Percentiles rank a stretch among this genome's conserved stretches.
phyloP scores from a whole-genome alignment of 1,139 yeast genomes.

The Yamadazyma diospyri region DNA sequence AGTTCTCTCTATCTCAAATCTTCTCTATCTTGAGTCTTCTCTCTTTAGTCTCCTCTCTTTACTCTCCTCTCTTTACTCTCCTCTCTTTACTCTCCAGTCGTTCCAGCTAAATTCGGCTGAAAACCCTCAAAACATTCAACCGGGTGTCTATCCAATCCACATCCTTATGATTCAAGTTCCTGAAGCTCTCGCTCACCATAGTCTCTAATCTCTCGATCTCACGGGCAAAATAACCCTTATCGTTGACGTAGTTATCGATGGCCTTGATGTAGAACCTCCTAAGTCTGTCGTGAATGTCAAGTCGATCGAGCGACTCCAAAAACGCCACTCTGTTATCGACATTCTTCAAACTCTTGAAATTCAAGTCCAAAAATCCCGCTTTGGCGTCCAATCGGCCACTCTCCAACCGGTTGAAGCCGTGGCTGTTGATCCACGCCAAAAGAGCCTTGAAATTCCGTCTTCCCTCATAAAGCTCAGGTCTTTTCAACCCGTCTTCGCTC shows the following conservation, averaged over 20 bases:
- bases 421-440: constrained; percentile 47
- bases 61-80: no score
- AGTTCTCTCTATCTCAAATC: no score
- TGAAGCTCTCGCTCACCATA: constrained; percentile 37
- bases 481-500: constrained; percentile 34
- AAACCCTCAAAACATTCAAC: constrained; percentile 43
- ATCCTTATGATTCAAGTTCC: constrained; percentile 28
- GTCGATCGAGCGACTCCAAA: constrained; percentile 14
- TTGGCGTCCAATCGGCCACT: constrained; percentile 45
- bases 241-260: constrained; percentile 26
- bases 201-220: constrained; percentile 53
- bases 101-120: no score
- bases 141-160: constrained; percentile 47
- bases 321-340: constrained; percentile 11
- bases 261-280: constrained; percentile 15
- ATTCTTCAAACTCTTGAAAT: constrained; percentile 5
- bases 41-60: no score
- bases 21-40: no score
- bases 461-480: constrained; percentile 40
- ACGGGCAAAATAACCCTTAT: constrained; percentile 35
- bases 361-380: constrained; percentile 57
- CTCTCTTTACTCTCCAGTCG: no score
- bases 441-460: constrained; percentile 42
- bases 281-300: constrained; percentile 20
- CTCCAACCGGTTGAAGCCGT: constrained; percentile 46